Evolutionary conservation across 2,329 filamentous ascomycete genomes (phyloP), one percentile per base, ranked within the genome.

Genomic region (Botrytis deweyae): DNA sequence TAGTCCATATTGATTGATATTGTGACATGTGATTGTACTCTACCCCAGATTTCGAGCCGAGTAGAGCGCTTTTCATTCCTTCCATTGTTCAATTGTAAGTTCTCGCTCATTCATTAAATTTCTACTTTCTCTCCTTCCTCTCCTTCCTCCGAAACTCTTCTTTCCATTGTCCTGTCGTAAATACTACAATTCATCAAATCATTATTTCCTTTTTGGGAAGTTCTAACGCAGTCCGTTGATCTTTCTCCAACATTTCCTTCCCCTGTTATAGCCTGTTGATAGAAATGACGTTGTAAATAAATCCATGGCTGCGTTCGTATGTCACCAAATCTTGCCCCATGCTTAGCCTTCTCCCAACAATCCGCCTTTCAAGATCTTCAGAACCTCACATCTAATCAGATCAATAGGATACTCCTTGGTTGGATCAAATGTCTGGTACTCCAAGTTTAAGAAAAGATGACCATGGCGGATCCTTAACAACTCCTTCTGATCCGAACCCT

Each of bases 401-500:
- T 72, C 67, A 62, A 55, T 69, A 82, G 81, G 81, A 82, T 68
- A 82, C 79, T 72, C 81, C 80, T 69, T 82, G 81, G 81, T 77
- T 82, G 77, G 73, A 74, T 75, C 70, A 73, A 73, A 82, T 82
- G 80, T 80, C 80, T 77, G 77, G 77, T 63, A 78, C 79, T 75
- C 78, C 80, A 66, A 77, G 68, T 73, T 78, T 77, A 42, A 74
- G 77, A 72, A 78, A 74, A 76, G 77, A 80, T 52, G 77, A 80
- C 59, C 78, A 80, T 73, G 78, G 76, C 66, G 72, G 65, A 63
- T 75, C 78, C 12, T 68, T 75, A 46, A 75, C 59, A 55, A 75
- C 59, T 75, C 74, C 76, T 74, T 73, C 76, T 65, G 80, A 82
- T 83, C 84, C 83, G 75, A 85, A 84, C 77, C 87, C 89, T 73